Evolutionary conservation across 129 eudicot species (phyloP), one percentile per base, ranked within the genome.

Genomic region (Erigeron canadensis): DNA sequence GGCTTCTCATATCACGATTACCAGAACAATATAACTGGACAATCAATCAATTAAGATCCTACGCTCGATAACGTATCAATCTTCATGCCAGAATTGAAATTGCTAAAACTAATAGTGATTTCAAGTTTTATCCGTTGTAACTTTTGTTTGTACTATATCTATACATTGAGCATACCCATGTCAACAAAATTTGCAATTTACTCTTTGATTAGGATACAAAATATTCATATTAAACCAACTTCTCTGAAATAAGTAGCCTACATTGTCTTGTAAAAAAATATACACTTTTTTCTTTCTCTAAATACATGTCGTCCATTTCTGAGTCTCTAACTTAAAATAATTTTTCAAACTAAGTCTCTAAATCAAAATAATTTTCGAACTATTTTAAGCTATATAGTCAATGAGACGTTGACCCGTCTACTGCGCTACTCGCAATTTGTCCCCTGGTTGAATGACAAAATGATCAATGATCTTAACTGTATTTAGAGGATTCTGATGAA

Each of bases 391-490:
- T 70, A 77, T 1, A 28, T 47, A 6, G 28, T 88, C 82, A 86
- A 61, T 69, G 76, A 75, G 83, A 18, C 65, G 70, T 78, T 59
- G 86, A 63, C 58, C 96, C 95, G 38, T 51, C 77, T 44, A 80
- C 5, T 75, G 41, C 75, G 41, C 75, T 10, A 54, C 59, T 28
- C 79, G 86, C 59, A 73, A 39, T 69, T 67, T 79, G 28, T 42
- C 70, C 7, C 86, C 76, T 34, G 80, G 90, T 75, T 77, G 81
- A 65, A 95, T 86, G 9, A 81, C 96, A 78, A 95, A 95, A 66
- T 81, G 96, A 63, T 95, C 99, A 19, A 95, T 91, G 28, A 95
- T 63, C 77, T 84, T 71, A 21, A 88, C 97, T 6, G 97, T 87
- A 74, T 81, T 81, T 61, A 90, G 73, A 34, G 99, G 99, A 65